Percentiles rank a stretch among this genome's conserved stretches.
These are phyloP conservation scores for Alloteropsis semialata DNA, from an alignment of 176 grass and related monocot species.

Conservation along the genomic window DNA sequence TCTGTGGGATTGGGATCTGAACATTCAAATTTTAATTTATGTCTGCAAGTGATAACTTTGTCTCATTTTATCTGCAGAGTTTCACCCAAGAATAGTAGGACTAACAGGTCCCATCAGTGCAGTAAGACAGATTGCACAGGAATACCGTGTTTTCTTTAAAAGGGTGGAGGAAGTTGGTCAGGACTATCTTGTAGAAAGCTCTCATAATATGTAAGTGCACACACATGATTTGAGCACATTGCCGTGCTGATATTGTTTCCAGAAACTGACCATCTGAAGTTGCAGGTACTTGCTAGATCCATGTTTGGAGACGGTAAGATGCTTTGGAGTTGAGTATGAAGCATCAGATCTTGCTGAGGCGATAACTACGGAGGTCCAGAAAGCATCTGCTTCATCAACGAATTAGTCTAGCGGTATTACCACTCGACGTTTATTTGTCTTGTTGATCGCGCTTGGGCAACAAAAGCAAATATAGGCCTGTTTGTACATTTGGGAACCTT, in stretches of 20 bases:
- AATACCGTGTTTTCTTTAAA: slow-evolving; percentile 93
- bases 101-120: slow-evolving; percentile 60
- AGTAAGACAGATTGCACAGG: slow-evolving; percentile 92
- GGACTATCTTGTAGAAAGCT: slow-evolving; percentile 93
- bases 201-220: slow-evolving; percentile 70
- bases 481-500: slow-evolving; percentile 5
- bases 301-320: slow-evolving; percentile 81
- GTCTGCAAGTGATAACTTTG: slow-evolving; percentile 26
- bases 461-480: not conserved
- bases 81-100: slow-evolving; percentile 85
- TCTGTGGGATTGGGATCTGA: not conserved
- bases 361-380: slow-evolving; percentile 61
- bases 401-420: slow-evolving; percentile 31
- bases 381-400: slow-evolving; percentile 44
- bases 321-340: slow-evolving; percentile 80
- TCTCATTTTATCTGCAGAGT: slow-evolving; percentile 57
- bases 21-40: slow-evolving; percentile 17
- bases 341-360: slow-evolving; percentile 70
- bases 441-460: slow-evolving; percentile 20
- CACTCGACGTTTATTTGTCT: slow-evolving; percentile 32
- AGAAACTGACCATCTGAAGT: slow-evolving; percentile 30
- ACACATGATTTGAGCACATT: not conserved
- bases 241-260: slow-evolving; percentile 9
- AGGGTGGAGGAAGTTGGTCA: slow-evolving; percentile 78
- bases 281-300: slow-evolving; percentile 91